These are phyloP conservation scores for Coprinellus aureogranulatus DNA, from an alignment of 768 basidiomycete genomes.

Conservation along the genomic window DNA sequence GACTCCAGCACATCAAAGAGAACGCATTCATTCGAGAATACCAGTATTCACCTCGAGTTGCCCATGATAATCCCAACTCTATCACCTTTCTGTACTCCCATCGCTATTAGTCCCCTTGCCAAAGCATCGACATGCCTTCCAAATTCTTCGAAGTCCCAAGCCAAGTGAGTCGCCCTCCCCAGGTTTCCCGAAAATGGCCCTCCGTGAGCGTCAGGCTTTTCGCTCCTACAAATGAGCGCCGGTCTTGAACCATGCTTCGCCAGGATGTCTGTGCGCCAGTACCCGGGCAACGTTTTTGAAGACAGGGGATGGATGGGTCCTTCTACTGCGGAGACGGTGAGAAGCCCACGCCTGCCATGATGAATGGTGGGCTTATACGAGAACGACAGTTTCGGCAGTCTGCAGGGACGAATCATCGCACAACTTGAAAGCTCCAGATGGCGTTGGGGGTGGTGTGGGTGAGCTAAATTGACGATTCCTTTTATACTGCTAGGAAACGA, in stretches of 20 bases:
- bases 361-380: too few species aligned
- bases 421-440: too few species aligned
- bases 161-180: slow-evolving; percentile 48
- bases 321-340: slow-evolving; percentile 53
- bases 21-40: too few species aligned
- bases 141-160: slow-evolving; percentile 76
- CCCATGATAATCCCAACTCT: slow-evolving; percentile 82
- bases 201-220: slow-evolving; percentile 56
- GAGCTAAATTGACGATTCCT: too few species aligned
- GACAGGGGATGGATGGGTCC: slow-evolving; percentile 57
- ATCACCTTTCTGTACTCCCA: slow-evolving; percentile 76
- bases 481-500: too few species aligned
- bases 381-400: too few species aligned
- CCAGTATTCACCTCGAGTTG: slow-evolving; percentile 78
- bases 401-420: too few species aligned
- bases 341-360: slow-evolving; percentile 18
- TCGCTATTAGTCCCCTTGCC: slow-evolving; percentile 63
- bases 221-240: slow-evolving; percentile 65
- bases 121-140: slow-evolving; percentile 63
- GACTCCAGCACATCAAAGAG: not conserved
- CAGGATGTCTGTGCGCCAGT: slow-evolving; percentile 59
- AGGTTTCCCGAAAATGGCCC: slow-evolving; percentile 58
- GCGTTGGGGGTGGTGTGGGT: too few species aligned
- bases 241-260: slow-evolving; percentile 46
- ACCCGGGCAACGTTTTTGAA: slow-evolving; percentile 55